phyloP scores from a whole-genome alignment of 83 land plant species.

The Diphasiastrum complanatum region DNA sequence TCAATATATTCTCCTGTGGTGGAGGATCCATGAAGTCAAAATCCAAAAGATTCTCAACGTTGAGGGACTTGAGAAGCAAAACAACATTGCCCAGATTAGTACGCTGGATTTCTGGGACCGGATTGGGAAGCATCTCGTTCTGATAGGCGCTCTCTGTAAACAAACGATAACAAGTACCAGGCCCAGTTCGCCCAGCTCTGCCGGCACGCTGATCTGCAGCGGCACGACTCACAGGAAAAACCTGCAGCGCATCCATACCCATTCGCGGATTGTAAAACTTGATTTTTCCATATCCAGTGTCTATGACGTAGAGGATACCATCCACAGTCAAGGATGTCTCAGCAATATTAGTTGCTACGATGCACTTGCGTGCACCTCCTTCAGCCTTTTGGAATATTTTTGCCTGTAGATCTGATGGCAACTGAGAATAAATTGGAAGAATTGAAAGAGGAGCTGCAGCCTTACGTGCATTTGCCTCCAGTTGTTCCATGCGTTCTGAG shows the following conservation, averaged over 20 bases:
- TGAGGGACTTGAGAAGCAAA: conserved; percentile 54
- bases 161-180: conserved; percentile 85
- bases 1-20: conserved; percentile 69
- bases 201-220: conserved; percentile 91
- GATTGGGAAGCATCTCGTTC: conserved; percentile 66
- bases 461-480: conserved; percentile 47
- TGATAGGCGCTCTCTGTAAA: conserved; percentile 74
- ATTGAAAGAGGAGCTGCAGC: conserved; percentile 59
- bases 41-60: conserved; percentile 57
- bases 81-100: conserved; percentile 76
- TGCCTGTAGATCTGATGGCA: conserved; percentile 91
- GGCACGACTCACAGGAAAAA: conserved; percentile 70
- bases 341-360: conserved; percentile 85
- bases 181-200: conserved; percentile 89
- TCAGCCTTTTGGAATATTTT: conserved; percentile 83
- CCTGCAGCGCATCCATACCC: conserved; percentile 86
- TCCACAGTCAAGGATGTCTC: conserved; percentile 98
- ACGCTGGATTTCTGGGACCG: conserved; percentile 74
- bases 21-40: conserved; percentile 84
- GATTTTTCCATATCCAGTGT: conserved; percentile 82
- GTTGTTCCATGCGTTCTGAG: conserved; percentile 70
- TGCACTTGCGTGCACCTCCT: conserved; percentile 89
- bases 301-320: conserved; percentile 84
- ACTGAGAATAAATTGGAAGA: conserved; percentile 92
- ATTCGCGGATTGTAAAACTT: conserved; percentile 83